Conservation (phyloP, 352 stramenopile species). For the Phytophthora sojae region DNA sequence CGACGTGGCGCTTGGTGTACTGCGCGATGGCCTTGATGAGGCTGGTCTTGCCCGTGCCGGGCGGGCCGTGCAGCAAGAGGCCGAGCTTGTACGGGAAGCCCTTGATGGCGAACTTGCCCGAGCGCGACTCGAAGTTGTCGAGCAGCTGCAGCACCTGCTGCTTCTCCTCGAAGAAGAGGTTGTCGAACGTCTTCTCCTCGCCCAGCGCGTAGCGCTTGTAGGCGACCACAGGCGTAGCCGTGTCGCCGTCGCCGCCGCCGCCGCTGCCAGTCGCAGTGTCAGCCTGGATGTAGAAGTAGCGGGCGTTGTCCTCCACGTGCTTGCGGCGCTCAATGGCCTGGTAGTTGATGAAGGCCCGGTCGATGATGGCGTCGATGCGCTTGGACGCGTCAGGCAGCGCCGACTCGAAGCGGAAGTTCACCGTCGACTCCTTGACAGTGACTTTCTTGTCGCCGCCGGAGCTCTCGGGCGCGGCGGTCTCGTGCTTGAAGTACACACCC, state of each 20-base stretch:
- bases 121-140: constrained; percentile 67
- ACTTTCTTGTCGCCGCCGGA: constrained; percentile 29
- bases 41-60: constrained; percentile 88
- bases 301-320: constrained; percentile 48
- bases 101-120: constrained; percentile 85
- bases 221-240: constrained; percentile 7
- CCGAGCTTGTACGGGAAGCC: constrained; percentile 90
- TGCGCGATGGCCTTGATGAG: constrained; percentile 72
- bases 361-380: constrained; percentile 54
- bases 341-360: constrained; percentile 48
- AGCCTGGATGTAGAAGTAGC: constrained; percentile 56
- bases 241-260: constrained; percentile 17
- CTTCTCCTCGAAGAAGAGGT: constrained; percentile 90
- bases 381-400: constrained; percentile 35
- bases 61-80: constrained; percentile 83
- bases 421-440: constrained; percentile 35
- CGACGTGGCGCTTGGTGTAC: constrained; percentile 69
- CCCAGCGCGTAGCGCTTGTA: constrained; percentile 83
- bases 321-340: constrained; percentile 44
- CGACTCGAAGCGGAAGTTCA: constrained; percentile 41
- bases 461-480: constrained; percentile 38
- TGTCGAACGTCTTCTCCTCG: constrained; percentile 89
- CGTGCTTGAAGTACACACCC: constrained; percentile 58
- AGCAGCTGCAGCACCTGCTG: constrained; percentile 67
- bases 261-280: constrained; percentile 16